phyloP scores from a whole-genome alignment of 352 stramenopile species.

The Blastocystis sp. region DNA sequence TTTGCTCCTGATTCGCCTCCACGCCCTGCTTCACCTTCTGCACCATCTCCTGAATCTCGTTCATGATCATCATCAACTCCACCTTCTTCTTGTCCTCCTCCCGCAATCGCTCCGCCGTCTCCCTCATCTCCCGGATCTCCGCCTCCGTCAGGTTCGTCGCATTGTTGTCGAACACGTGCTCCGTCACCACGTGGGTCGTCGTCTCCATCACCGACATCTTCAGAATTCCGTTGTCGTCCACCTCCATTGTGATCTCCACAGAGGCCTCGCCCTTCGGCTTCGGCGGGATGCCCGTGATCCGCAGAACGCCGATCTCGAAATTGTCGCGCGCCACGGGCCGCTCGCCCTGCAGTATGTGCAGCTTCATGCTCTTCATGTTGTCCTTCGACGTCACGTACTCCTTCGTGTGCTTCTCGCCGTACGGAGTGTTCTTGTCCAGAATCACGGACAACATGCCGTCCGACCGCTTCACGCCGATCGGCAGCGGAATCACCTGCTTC shows the following conservation, averaged over 20 bases:
- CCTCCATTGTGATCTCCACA: not conserved
- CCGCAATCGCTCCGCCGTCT: constrained; percentile 4
- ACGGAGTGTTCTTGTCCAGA: not conserved
- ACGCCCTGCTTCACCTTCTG: not conserved
- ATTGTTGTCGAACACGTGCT: constrained; percentile 30
- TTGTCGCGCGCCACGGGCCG: not conserved
- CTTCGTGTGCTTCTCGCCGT: not conserved
- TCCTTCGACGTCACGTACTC: not conserved
- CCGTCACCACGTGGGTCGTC: not conserved
- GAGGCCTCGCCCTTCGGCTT: not conserved
- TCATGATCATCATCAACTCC: not conserved
- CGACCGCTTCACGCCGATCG: not conserved
- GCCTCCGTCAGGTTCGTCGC: constrained; percentile 45
- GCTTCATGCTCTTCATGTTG: not conserved
- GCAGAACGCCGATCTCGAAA: not conserved
- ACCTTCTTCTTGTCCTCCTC: constrained; percentile 30
- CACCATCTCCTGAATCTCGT: constrained; percentile 5
- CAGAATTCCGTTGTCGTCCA: not conserved
- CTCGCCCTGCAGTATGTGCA: constrained; percentile 5
- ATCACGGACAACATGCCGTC: not conserved
- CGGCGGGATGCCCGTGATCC: not conserved
- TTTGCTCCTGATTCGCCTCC: not conserved
- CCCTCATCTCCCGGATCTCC: constrained; percentile 22
- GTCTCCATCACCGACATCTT: not conserved
- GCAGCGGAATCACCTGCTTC: not conserved